Base-by-base conservation (phyloP, 768 basidiomycete species). In the Mycena belliarum region DNA sequence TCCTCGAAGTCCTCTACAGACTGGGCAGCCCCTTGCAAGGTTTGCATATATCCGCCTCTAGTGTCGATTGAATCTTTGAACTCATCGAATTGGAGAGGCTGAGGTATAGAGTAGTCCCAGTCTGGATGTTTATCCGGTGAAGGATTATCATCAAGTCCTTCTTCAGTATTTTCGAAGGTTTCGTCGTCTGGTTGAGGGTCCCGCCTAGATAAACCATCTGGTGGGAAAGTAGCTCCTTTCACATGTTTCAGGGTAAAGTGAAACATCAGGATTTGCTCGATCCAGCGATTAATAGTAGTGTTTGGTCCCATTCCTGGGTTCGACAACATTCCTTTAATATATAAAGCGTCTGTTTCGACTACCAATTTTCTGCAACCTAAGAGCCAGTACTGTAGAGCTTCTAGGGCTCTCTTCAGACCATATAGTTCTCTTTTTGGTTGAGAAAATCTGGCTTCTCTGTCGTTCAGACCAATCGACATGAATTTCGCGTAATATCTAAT, bases 241-340 rank as follows among this genome's bases (percentile, higher is more conserved):
- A 38, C 37, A n/a, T 38, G 37, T n/a, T 38, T 38, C 18, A 38
- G 37, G 6, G 16, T 38, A n/a, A 38, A 38, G 18, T 18, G 18
- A n/a, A 38, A 38, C 37, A 38, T 38, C 10, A n/a, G 10, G 14
- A 38, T n/a, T 38, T 38, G 52, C 60, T 23, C 54, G 16, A 66
- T 58, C 67, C 67, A 68, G 1, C 63, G 41, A 35, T 66, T 67
- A 6, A 67, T 57, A 0, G 69, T 49, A 0, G 63, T 48, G 18
- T 63, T 67, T 0, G 66, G 65, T 6, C 61, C 55, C 16, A 33
- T 62, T 55, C 68, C 23, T 18, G 51, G 51, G 10, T 52, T 52
- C 14, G 16, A 9, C 23, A 52, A 7, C 51, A 52, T 52, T 1
- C 63, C 64, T 35, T 64, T 64, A 25, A 68, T 52, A 16, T 60